Evolutionary conservation across 176 grass and related monocot genomes (phyloP).

Genomic region (Oryza coarctata): DNA sequence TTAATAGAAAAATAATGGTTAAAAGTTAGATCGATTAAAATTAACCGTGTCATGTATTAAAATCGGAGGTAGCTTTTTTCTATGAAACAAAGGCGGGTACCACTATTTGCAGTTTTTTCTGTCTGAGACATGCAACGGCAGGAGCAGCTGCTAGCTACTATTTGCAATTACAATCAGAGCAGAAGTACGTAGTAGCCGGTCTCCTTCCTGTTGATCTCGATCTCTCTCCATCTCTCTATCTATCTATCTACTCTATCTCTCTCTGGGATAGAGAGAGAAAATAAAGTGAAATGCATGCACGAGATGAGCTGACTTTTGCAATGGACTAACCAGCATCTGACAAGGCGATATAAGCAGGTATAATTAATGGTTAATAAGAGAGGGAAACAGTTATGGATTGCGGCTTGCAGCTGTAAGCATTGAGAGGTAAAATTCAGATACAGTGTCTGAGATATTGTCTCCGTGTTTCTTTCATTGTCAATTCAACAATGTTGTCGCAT

Average conservation of each 20-base stretch:
- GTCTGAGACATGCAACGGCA: background rate
- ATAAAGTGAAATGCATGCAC: background rate
- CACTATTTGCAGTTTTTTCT: background rate
- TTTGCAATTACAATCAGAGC: background rate
- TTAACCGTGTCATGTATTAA: too few relatives aligned
- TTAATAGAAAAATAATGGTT: too few relatives aligned
- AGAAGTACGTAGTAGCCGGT: background rate
- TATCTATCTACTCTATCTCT: background rate
- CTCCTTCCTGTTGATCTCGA: conserved; percentile 28
- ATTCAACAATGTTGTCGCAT: background rate
- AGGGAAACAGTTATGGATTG: background rate
- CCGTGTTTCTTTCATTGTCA: background rate
- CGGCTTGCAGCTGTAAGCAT: conserved; percentile 39
- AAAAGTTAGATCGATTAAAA: too few relatives aligned
- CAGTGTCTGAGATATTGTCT: conserved; percentile 5
- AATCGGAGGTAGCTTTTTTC: too few relatives aligned
- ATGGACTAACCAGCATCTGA: conserved; percentile 26
- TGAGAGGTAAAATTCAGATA: background rate
- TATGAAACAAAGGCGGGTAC: too few relatives aligned
- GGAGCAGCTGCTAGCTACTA: background rate
- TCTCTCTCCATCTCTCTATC: background rate
- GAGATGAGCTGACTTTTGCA: conserved; percentile 35
- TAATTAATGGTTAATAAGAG: conserved; percentile 24
- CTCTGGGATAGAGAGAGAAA: background rate
- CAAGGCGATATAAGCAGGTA: conserved; percentile 22